Evolutionary conservation across 208 protist genomes (phyloP).

Genomic region (Porcisia deanei): DNA sequence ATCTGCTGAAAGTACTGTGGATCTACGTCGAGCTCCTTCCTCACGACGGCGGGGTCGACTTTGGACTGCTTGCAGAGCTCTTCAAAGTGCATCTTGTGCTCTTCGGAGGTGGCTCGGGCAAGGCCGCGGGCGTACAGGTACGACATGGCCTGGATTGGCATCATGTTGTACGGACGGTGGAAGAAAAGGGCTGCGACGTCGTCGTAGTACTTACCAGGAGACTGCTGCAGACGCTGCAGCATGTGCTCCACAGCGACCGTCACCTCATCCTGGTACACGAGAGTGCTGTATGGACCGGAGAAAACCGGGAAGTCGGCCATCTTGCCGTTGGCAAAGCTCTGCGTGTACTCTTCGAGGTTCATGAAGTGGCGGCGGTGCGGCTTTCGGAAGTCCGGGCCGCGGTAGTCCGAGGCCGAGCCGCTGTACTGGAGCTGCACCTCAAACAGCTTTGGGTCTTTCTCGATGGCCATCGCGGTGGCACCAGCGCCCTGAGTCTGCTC

Average conservation of each 20-base stretch:
- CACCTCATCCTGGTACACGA: slow-evolving; percentile 90
- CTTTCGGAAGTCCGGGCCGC: slow-evolving; percentile 92
- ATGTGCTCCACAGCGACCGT: slow-evolving; percentile 89
- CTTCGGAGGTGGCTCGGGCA: slow-evolving; percentile 67
- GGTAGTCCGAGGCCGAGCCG: slow-evolving; percentile 86
- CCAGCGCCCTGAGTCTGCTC: slow-evolving; percentile 92
- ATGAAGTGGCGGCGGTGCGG: slow-evolving; percentile 89
- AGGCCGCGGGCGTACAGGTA: slow-evolving; percentile 87
- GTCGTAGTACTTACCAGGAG: slow-evolving; percentile 85
- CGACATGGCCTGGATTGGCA: slow-evolving; percentile 91
- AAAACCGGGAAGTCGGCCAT: slow-evolving; percentile 92
- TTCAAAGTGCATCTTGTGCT: slow-evolving; percentile 67
- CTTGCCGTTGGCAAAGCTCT: slow-evolving; percentile 70
- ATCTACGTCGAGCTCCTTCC: slow-evolving; percentile 66
- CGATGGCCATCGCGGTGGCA: slow-evolving; percentile 81
- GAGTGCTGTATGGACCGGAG: slow-evolving; percentile 89
- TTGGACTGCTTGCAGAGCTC: slow-evolving; percentile 70
- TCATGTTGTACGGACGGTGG: slow-evolving; percentile 93
- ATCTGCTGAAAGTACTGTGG: slow-evolving; percentile 83
- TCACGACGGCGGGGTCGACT: slow-evolving; percentile 44
- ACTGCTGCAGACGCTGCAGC: slow-evolving; percentile 59
- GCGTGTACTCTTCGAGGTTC: slow-evolving; percentile 72
- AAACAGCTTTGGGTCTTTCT: slow-evolving; percentile 74
- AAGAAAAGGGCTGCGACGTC: slow-evolving; percentile 88
- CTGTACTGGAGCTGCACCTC: slow-evolving; percentile 74